Percentiles rank a stretch among this genome's conserved stretches.
These are phyloP conservation scores for Ophiocordyceps australis DNA, from an alignment of 2,329 filamentous ascomycete species.

Conservation along the genomic window DNA sequence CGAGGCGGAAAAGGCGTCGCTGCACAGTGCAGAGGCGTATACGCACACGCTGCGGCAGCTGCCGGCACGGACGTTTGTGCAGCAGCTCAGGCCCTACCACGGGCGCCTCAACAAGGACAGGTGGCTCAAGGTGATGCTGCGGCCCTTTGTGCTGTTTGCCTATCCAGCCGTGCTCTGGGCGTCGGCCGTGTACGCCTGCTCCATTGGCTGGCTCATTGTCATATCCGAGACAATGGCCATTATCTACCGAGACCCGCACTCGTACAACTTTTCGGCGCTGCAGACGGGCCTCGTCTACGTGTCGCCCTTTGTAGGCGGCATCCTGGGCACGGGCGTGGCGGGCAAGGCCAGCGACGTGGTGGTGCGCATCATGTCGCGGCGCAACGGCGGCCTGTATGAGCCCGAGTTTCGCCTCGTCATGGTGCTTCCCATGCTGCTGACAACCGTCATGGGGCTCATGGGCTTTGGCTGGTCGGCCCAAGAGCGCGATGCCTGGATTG, in stretches of 20 bases:
- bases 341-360: slow-evolving; percentile 77
- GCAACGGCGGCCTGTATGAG: slow-evolving; percentile 88
- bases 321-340: slow-evolving; percentile 82
- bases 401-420: slow-evolving; percentile 86
- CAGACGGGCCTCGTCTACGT: slow-evolving; percentile 78
- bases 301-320: slow-evolving; percentile 72
- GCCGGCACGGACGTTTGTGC: slow-evolving; percentile 50
- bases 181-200: slow-evolving; percentile 65
- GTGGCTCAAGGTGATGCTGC: slow-evolving; percentile 60
- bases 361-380: slow-evolving; percentile 62
- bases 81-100: slow-evolving; percentile 61
- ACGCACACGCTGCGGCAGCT: slow-evolving; percentile 50
- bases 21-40: slow-evolving; percentile 32
- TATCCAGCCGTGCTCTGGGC: slow-evolving; percentile 90
- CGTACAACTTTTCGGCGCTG: slow-evolving; percentile 67
- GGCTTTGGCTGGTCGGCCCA: slow-evolving; percentile 89
- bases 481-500: slow-evolving; percentile 63
- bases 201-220: slow-evolving; percentile 89
- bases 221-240: slow-evolving; percentile 73
- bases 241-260: slow-evolving; percentile 51
- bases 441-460: slow-evolving; percentile 74
- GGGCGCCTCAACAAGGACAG: slow-evolving; percentile 61
- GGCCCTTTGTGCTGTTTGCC: slow-evolving; percentile 71
- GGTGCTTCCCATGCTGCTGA: slow-evolving; percentile 61
- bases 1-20: slow-evolving; percentile 21